Evolutionary conservation across 306 rosid species (phyloP).

Genomic region (Canavalia ensiformis): DNA sequence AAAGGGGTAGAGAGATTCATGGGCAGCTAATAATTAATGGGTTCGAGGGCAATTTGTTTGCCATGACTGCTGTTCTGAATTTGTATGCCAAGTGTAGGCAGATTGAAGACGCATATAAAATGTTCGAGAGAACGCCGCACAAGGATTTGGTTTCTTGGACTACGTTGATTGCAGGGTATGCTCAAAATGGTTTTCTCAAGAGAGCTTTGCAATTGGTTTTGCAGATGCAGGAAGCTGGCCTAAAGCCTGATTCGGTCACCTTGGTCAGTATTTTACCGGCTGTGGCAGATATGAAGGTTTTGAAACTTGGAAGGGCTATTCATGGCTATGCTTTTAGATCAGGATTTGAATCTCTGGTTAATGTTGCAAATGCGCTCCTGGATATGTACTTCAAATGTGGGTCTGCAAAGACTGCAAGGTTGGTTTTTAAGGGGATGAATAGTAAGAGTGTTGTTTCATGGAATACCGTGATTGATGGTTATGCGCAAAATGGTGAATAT

Average conservation of each 20-base stretch:
- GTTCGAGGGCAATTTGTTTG: constrained; percentile 69
- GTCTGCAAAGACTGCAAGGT: constrained; percentile 58
- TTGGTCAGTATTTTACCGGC: constrained; percentile 88
- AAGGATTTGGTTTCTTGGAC: constrained; percentile 90
- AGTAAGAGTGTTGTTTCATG: constrained; percentile 78
- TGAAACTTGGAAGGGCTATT: constrained; percentile 70
- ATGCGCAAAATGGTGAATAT: constrained; percentile 69
- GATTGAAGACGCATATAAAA: constrained; percentile 73
- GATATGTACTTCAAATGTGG: constrained; percentile 92
- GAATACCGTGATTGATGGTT: constrained; percentile 90
- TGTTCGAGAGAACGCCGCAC: constrained; percentile 86
- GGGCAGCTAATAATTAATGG: constrained; percentile 70
- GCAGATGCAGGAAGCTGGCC: constrained; percentile 76
- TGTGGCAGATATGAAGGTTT: constrained; percentile 69
- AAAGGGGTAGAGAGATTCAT: constrained; percentile 84
- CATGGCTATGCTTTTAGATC: constrained; percentile 78
- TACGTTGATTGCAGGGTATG: constrained; percentile 74
- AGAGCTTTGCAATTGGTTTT: constrained; percentile 64
- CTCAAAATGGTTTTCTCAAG: constrained; percentile 79
- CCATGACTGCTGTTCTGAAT: constrained; percentile 84
- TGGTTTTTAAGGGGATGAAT: constrained; percentile 69
- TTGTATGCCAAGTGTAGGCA: constrained; percentile 73
- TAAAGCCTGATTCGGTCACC: constrained; percentile 78
- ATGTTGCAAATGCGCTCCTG: constrained; percentile 70
- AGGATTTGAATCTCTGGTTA: constrained; percentile 73